Evolutionary conservation across 352 stramenopile species (phyloP).

Genomic region (Phytophthora megakarya): DNA sequence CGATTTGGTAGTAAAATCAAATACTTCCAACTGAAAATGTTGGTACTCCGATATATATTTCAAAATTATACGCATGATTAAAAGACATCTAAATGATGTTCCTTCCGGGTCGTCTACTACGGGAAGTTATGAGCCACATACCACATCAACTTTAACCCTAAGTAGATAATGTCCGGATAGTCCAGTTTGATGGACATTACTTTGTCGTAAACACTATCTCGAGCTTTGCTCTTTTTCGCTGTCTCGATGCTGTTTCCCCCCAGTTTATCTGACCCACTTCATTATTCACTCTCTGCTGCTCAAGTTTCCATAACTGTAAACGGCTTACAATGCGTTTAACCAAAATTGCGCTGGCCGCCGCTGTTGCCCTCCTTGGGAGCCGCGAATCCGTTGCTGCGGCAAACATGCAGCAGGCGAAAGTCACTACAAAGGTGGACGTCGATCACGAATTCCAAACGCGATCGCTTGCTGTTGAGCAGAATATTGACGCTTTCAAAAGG

Average conservation of each 20-base stretch:
- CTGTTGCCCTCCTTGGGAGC: constrained; percentile 3
- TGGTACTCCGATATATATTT: too few species aligned
- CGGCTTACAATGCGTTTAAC: constrained; percentile 6
- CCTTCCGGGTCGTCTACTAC: too few species aligned
- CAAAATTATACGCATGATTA: too few species aligned
- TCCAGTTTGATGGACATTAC: too few species aligned
- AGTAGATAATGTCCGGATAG: too few species aligned
- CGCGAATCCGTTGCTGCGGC: background rate
- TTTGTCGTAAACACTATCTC: constrained; percentile 17
- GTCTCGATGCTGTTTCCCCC: background rate
- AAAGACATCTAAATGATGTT: too few species aligned
- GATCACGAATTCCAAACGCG: constrained; percentile 2
- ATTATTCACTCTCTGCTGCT: constrained; percentile 3
- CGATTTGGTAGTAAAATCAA: too few species aligned
- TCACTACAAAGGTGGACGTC: background rate
- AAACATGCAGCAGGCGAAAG: constrained; percentile 1
- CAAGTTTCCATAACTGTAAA: background rate
- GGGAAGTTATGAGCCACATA: too few species aligned
- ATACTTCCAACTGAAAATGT: too few species aligned
- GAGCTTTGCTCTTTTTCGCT: constrained; percentile 21
- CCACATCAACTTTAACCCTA: too few species aligned
- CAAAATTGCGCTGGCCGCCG: constrained; percentile 5
- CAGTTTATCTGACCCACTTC: constrained; percentile 17
- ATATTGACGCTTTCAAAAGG: background rate
- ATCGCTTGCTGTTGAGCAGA: background rate